These are phyloP conservation scores for Termitomyces sp. DNA, from an alignment of 768 basidiomycete genomes.

Conservation along the genomic window DNA sequence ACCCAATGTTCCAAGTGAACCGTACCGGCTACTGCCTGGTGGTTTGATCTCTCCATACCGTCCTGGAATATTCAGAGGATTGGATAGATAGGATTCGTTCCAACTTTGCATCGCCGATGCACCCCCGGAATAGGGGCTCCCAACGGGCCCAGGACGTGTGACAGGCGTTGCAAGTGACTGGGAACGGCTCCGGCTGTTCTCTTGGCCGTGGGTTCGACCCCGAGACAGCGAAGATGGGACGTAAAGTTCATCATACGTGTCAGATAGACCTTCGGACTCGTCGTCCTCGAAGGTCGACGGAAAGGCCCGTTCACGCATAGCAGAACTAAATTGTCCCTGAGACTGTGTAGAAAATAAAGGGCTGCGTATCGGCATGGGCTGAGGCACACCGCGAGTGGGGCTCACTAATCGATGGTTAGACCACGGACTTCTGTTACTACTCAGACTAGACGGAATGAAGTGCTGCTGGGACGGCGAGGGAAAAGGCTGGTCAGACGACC, in stretches of 20 bases:
- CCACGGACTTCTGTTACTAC: conserved; percentile 44
- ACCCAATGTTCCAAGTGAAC: conserved; percentile 54
- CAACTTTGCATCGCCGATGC: conserved; percentile 52
- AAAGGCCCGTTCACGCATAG: conserved; percentile 67
- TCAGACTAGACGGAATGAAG: conserved; percentile 49
- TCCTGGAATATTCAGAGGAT: conserved; percentile 55
- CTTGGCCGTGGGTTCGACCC: conserved; percentile 60
- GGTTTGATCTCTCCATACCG: conserved; percentile 66
- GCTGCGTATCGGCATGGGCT: conserved; percentile 61
- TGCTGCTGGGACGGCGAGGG: conserved; percentile 54
- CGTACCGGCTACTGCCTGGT: conserved; percentile 62
- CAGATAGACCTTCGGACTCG: conserved; percentile 63
- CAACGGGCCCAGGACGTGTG: conserved; percentile 51
- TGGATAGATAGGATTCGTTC: conserved; percentile 59
- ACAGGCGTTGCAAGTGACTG: conserved; percentile 69
- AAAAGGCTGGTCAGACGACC: conserved; percentile 43
- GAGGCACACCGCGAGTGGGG: conserved; percentile 37
- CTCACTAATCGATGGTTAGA: conserved; percentile 45
- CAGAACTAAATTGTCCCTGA: conserved; percentile 56
- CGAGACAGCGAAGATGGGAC: conserved; percentile 46
- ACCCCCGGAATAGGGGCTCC: conserved; percentile 43
- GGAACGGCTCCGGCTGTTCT: conserved; percentile 70
- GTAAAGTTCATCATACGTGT: conserved; percentile 61
- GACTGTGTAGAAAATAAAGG: conserved; percentile 64
- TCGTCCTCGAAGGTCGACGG: conserved; percentile 82